phyloP scores from a whole-genome alignment of 805 yeast species.

The Wilhelminamyces savonicus region DNA sequence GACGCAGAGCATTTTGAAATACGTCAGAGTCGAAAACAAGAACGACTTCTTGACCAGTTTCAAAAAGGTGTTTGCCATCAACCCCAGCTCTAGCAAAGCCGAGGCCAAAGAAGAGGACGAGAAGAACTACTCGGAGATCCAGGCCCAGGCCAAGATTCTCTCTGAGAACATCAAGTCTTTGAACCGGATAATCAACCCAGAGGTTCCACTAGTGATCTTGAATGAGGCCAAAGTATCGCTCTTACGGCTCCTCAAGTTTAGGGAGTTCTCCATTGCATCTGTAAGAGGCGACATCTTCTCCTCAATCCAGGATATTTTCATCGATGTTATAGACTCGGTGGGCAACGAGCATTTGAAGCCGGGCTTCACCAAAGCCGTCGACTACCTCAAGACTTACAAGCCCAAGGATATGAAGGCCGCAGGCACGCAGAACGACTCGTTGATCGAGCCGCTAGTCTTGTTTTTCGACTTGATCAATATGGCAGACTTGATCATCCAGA shows the following conservation, averaged over 20 bases:
- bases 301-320: slow-evolving; percentile 57
- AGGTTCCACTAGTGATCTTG: slow-evolving; percentile 65
- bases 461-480: slow-evolving; percentile 88
- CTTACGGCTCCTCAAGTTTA: slow-evolving; percentile 42
- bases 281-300: slow-evolving; percentile 27
- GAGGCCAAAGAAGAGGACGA: slow-evolving; percentile 2
- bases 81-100: slow-evolving; percentile 1
- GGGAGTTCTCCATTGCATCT: slow-evolving; percentile 26
- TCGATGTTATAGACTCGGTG: slow-evolving; percentile 53
- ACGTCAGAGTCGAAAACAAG: slow-evolving; percentile 44
- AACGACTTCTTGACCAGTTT: slow-evolving; percentile 59
- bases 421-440: slow-evolving; percentile 15
- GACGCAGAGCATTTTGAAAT: slow-evolving; percentile 41
- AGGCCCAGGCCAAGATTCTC: slow-evolving; percentile 74
- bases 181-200: slow-evolving; percentile 72
- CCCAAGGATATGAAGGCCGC: slow-evolving; percentile 33
- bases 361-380: slow-evolving; percentile 80
- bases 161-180: slow-evolving; percentile 70
- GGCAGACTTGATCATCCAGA: slow-evolving; percentile 88
- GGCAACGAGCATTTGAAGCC: slow-evolving; percentile 72
- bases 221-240: slow-evolving; percentile 63
- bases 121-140: slow-evolving; percentile 54
- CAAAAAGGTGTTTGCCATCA: slow-evolving; percentile 49
- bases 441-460: slow-evolving; percentile 77
- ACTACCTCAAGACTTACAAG: slow-evolving; percentile 62